Evolutionary conservation across 2,329 filamentous ascomycete species (phyloP), one percentile per base, ranked within the genome.

Genomic region (Sarocladium oryzae): DNA sequence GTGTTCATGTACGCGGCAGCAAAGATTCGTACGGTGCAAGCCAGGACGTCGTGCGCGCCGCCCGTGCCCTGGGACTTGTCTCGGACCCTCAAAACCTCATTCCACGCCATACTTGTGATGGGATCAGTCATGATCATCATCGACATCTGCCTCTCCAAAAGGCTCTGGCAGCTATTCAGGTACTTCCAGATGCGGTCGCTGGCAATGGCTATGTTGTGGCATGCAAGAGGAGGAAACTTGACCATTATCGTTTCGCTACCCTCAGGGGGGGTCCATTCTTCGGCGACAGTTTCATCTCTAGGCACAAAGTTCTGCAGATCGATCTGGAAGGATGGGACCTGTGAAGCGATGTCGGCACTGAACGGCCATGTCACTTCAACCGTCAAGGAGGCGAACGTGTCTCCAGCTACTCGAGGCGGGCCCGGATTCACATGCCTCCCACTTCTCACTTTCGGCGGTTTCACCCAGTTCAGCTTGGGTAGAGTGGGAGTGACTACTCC

Each of bases 1-100:
- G 43, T 48, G 16, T 48, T 48, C 43, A 48, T 48, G 5, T 32
- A 21, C 4, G 21, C 28, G 3, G 43, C 24, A 32, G 43, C 18
- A 23, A 32, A 33, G 15, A 48, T 18, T 11, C 43, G 43, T 15
- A 48, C 43, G 10, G 21, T 26, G 3, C 21, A 32, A 9, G 4
- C 20, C 10, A 48, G 43, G 15, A 16, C n/a, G n/a, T n/a, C n/a
- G n/a, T n/a, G n/a, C n/a, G n/a, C n/a, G n/a, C n/a, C n/a, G n/a
- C n/a, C 15, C 10, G 11, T 3, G 18, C 33, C 16, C 20, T 33
- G 24, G 16, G 11, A 21, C 13, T 21, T 11, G 9, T 48, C 43
- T 48, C 43, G 43, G 20, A 48, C 15, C 16, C 43, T 48, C 9
- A 48, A 33, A 13, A 48, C 43, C 28, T 48, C 43, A 18, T 7